A percentile compares a stretch with the other conserved stretches of the same genome.
Evolutionary conservation across 345 rosid genomes (phyloP).

Genomic region (Citrus cavaleriei): DNA sequence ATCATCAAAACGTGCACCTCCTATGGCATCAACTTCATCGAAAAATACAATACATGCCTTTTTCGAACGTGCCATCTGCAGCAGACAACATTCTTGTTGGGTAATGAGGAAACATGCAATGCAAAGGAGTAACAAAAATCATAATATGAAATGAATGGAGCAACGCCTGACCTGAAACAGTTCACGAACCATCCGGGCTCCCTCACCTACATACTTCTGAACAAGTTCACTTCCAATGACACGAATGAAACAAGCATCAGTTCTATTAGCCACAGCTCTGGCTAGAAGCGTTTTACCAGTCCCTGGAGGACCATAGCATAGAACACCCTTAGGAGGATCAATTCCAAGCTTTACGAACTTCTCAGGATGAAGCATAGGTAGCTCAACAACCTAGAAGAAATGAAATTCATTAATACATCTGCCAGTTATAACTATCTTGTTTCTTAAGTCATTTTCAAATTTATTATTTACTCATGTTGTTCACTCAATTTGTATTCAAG

Average conservation of each 20-base stretch:
- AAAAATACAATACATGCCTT: slow-evolving; percentile 81
- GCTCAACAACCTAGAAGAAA: slow-evolving; percentile 59
- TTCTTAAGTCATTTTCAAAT: background rate
- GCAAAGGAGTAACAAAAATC: background rate
- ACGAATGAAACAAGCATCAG: slow-evolving; percentile 96
- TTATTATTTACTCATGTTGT: background rate
- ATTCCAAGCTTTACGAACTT: slow-evolving; percentile 86
- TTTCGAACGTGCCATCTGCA: slow-evolving; percentile 80
- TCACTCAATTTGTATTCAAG: background rate
- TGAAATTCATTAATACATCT: background rate
- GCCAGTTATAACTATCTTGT: background rate
- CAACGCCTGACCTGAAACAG: slow-evolving; percentile 66
- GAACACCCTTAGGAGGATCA: slow-evolving; percentile 95
- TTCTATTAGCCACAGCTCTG: slow-evolving; percentile 94
- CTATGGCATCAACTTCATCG: slow-evolving; percentile 79
- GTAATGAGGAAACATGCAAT: background rate
- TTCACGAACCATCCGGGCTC: slow-evolving; percentile 98
- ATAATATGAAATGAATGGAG: background rate
- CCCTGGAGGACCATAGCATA: slow-evolving; percentile 95
- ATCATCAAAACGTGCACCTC: slow-evolving; percentile 86
- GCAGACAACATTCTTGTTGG: background rate
- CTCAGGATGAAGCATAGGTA: slow-evolving; percentile 93
- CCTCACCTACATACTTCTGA: slow-evolving; percentile 96
- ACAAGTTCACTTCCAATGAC: slow-evolving; percentile 98
- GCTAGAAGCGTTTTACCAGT: slow-evolving; percentile 93